phyloP scores from a whole-genome alignment of 768 basidiomycete species.

The Coprinellus micaceus region DNA sequence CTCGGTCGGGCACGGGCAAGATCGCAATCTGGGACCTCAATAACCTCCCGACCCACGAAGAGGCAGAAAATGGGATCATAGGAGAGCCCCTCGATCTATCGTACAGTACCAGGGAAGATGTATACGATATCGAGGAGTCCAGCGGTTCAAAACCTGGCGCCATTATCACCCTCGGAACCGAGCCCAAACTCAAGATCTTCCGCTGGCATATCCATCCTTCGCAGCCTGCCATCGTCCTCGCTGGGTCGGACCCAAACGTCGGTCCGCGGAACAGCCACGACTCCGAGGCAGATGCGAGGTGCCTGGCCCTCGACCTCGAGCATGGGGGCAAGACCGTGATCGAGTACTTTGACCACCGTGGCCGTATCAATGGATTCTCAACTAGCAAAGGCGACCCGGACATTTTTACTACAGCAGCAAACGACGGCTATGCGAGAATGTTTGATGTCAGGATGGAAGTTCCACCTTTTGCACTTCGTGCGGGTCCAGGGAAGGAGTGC shows the following conservation, averaged over 20 bases:
- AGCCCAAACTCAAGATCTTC: background rate
- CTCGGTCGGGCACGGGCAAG: slow-evolving; percentile 30
- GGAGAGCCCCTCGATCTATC: slow-evolving; percentile 13
- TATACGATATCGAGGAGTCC: slow-evolving; percentile 27
- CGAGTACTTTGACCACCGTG: slow-evolving; percentile 38
- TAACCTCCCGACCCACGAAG: slow-evolving; percentile 26
- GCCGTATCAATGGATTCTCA: slow-evolving; percentile 26
- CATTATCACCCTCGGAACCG: slow-evolving; percentile 4
- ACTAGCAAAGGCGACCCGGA: slow-evolving; percentile 33
- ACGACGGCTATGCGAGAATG: slow-evolving; percentile 36
- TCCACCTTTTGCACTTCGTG: background rate
- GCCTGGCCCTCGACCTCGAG: slow-evolving; percentile 34
- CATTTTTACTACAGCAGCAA: slow-evolving; percentile 30
- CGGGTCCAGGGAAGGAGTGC: background rate
- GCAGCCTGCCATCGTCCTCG: slow-evolving; percentile 15
- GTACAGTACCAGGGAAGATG: slow-evolving; percentile 15
- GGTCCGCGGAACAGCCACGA: slow-evolving; percentile 16
- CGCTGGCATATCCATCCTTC: slow-evolving; percentile 24
- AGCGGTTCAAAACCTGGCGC: slow-evolving; percentile 18
- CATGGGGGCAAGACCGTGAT: slow-evolving; percentile 21
- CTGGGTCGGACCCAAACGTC: background rate
- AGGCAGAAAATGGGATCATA: slow-evolving; percentile 17
- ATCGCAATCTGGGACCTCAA: slow-evolving; percentile 37
- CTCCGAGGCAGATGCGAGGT: too few species aligned
- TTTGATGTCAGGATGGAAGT: slow-evolving; percentile 33